A percentile compares a stretch with the other conserved stretches of the same genome.
Evolutionary conservation across 495 filamentous ascomycete species (phyloP).

Genomic region (Xylaria castorea): DNA sequence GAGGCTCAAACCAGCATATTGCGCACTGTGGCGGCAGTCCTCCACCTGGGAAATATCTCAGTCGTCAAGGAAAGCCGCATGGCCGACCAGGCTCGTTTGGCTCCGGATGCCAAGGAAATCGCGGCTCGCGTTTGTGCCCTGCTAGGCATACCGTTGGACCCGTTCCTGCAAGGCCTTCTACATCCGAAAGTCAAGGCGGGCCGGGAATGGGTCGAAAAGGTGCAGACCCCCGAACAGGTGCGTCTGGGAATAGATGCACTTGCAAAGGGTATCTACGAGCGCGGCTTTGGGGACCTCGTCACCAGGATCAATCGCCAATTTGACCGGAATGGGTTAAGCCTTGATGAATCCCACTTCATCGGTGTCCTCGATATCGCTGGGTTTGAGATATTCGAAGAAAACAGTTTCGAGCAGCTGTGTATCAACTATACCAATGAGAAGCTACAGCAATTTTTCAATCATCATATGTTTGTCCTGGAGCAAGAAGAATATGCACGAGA

Average conservation of each 20-base stretch:
- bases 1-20: conserved; percentile 84
- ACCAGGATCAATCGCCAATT: conserved; percentile 89
- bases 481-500: conserved; percentile 98
- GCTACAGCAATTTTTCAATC: conserved; percentile 99
- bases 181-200: conserved; percentile 95
- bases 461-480: conserved; percentile 99
- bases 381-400: conserved; percentile 98
- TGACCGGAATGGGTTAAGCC: conserved; percentile 75
- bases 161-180: conserved; percentile 85
- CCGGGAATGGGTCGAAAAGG: conserved; percentile 97
- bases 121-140: conserved; percentile 80
- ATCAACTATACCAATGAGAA: conserved; percentile 99
- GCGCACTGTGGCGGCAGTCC: conserved; percentile 84
- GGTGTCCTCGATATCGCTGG: conserved; percentile 99
- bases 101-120: conserved; percentile 71
- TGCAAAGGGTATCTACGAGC: conserved; percentile 96
- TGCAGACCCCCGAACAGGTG: conserved; percentile 96
- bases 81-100: conserved; percentile 87
- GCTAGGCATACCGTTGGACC: conserved; percentile 81
- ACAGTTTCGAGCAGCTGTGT: conserved; percentile 98
- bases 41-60: conserved; percentile 91
- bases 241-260: conserved; percentile 88
- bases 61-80: conserved; percentile 88
- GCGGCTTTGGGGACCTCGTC: conserved; percentile 92
- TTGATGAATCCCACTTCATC: conserved; percentile 93